Base-by-base conservation (phyloP, 352 stramenopile species). In the Hyaloperonospora arabidopsidis region DNA sequence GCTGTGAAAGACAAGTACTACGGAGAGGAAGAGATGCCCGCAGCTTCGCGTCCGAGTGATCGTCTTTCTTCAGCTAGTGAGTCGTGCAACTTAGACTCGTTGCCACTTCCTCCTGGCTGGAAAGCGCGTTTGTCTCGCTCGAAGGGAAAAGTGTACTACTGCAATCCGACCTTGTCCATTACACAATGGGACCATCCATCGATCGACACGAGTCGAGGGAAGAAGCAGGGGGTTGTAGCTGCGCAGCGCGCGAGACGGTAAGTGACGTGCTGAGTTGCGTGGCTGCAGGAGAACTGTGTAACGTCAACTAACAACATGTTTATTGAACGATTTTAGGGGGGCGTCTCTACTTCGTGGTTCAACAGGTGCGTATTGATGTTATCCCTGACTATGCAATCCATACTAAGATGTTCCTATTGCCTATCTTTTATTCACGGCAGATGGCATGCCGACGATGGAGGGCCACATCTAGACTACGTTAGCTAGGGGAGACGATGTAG, bases 61-160 rank as follows among this genome's bases (percentile, higher is more conserved):
- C 48, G 64, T 14, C 29, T 48, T 55, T 67, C 45, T 49, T 32
- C 53, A 45, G 49, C 54, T 21, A 65, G 66, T 32, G 75, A 88
- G 25, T 84, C 76, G 2, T 76, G 87, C 43, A 89, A 88, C 51
- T 52, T 90, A 17, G 80, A 90, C 29, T 65, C 73, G 5, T 70
- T 91, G 62, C 72, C 75, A 7, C 62, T 95, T 29, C 82, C 84
- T 45, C 68, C 73, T 10, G 84, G 82, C 5, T 95, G 84, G 84
- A 77, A 92, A 54, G 78, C 76, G 15, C 78, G 84, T 2, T 45
- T 88, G 47, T 95, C 84, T 4, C 68, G 84, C 38, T 92, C 84
- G 12, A 95, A 95, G 67, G 74, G 76, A 17, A 90, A 90, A 48
- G 70, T 79, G 32, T 95, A 95, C 69, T 95, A 88, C 49, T 90